Conservation (phyloP, 768 basidiomycete species). For the Psilocybe cyanescens region DNA sequence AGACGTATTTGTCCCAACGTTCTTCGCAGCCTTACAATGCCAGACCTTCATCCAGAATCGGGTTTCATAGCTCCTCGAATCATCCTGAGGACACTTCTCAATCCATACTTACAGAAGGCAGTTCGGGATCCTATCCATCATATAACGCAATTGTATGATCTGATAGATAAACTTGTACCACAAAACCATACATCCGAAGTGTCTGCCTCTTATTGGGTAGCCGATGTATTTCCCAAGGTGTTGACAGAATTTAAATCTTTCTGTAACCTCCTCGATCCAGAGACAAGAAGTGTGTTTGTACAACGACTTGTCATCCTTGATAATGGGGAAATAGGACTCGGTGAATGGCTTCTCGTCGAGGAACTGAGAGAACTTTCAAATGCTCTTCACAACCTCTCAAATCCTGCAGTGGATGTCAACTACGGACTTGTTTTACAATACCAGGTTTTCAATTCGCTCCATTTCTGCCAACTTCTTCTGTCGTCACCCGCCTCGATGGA, state of each 20-base stretch:
- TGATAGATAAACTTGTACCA: slow-evolving; percentile 65
- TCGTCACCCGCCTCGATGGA: slow-evolving; percentile 37
- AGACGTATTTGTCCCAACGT: slow-evolving; percentile 57
- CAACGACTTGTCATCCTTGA: slow-evolving; percentile 62
- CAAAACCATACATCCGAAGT: slow-evolving; percentile 29
- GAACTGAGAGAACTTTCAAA: slow-evolving; percentile 58
- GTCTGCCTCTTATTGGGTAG: slow-evolving; percentile 48
- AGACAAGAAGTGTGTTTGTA: slow-evolving; percentile 56
- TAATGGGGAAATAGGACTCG: slow-evolving; percentile 55
- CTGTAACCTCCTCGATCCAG: slow-evolving; percentile 58
- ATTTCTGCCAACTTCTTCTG: slow-evolving; percentile 51
- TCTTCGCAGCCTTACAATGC: slow-evolving; percentile 43
- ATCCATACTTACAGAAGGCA: slow-evolving; percentile 40
- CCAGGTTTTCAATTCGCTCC: slow-evolving; percentile 52
- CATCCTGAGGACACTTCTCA: slow-evolving; percentile 61
- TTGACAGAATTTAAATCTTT: slow-evolving; percentile 59
- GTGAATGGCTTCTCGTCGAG: slow-evolving; percentile 72
- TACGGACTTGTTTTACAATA: slow-evolving; percentile 45
- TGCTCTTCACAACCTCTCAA: slow-evolving; percentile 31
- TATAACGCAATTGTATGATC: slow-evolving; percentile 54
- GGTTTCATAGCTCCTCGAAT: slow-evolving; percentile 48
- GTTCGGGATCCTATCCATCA: slow-evolving; percentile 62
- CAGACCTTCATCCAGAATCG: slow-evolving; percentile 34
- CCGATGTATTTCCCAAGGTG: slow-evolving; percentile 57
- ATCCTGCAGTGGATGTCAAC: slow-evolving; percentile 26